Base-by-base conservation (phyloP, 176 grass and related monocot genomes). In the Eragrostis curvula region DNA sequence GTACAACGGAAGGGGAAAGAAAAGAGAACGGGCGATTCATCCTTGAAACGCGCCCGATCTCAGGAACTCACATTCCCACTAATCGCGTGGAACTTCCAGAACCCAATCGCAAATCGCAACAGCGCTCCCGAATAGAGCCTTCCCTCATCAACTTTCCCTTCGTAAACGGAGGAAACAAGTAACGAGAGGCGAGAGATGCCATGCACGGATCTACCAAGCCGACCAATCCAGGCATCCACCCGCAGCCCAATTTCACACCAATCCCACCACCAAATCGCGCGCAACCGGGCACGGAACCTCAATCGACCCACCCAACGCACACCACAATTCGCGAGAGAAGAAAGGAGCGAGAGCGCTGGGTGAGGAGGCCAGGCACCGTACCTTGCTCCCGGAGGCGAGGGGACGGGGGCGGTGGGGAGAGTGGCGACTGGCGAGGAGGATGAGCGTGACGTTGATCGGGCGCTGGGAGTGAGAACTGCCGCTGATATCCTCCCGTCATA, bases 341-440 rank as follows among this genome's bases (percentile, higher is more conserved):
- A 25, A 46, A 8, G 55, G 28, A n/a, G 14, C 12, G 21, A 30
- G 66, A 55, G n/a, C 71, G 0, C 24, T 1, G 23, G 72, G 66
- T 0, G 0, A 17, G 28, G 28, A 16, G 14, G 9, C 3, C 21
- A 40, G 17, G 46, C 45, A 68, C 80, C 46, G 61, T 88, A 88
- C 87, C 87, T 88, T 52, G 62, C 59, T 79, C 63, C 41, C 59
- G 7, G 67, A 57, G 16, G 39, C 44, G 12, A n/a, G 57, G 25
- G 5, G 60, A 7, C 15, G 23, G 5, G 5, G 60, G 11, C 15
- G 23, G 5, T 62, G 10, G 23, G 32, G 63, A 6, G 27, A 67
- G 77, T 41, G 77, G 52, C 2, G 77, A 77, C 29, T 46, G 64
- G 64, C 45, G 56, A 2, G 11, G 27, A 32, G 12, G 25, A 72